phyloP scores from a whole-genome alignment of 352 stramenopile genomes.

The Phytophthora pini region DNA sequence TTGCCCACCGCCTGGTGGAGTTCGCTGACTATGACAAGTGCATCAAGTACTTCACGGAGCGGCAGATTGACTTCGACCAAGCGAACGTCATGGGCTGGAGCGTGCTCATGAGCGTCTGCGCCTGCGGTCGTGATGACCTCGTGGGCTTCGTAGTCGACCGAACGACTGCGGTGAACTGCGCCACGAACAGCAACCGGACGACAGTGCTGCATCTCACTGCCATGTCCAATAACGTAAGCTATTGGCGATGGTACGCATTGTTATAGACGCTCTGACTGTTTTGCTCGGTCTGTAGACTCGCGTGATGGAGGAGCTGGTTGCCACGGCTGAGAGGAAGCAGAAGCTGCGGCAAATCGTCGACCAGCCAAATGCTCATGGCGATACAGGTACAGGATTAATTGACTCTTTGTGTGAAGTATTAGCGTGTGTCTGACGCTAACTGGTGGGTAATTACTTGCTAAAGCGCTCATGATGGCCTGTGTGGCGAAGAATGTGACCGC shows the following conservation, averaged over 20 bases:
- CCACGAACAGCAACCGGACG: conserved; percentile 70
- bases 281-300: conserved; percentile 38
- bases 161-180: conserved; percentile 63
- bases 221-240: conserved; percentile 71
- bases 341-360: conserved; percentile 66
- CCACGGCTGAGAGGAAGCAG: conserved; percentile 45
- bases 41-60: conserved; percentile 66
- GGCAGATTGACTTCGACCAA: conserved; percentile 63
- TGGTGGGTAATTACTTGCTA: not conserved
- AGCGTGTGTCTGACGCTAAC: not conserved
- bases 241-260: not conserved
- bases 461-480: conserved; percentile 89
- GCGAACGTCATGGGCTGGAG: conserved; percentile 73
- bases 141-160: conserved; percentile 58
- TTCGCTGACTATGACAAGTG: conserved; percentile 68
- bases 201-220: conserved; percentile 81
- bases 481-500: conserved; percentile 76
- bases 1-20: conserved; percentile 80
- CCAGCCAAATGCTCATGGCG: conserved; percentile 69
- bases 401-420: not conserved
- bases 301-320: conserved; percentile 65
- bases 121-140: conserved; percentile 76
- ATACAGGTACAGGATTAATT: conserved; percentile 59
- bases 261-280: not conserved
- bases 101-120: conserved; percentile 83